Percentiles rank a stretch among this genome's conserved stretches.
These are phyloP conservation scores for Asterochloris sp. DNA, from an alignment of 139 green algal genomes.

Conservation along the genomic window DNA sequence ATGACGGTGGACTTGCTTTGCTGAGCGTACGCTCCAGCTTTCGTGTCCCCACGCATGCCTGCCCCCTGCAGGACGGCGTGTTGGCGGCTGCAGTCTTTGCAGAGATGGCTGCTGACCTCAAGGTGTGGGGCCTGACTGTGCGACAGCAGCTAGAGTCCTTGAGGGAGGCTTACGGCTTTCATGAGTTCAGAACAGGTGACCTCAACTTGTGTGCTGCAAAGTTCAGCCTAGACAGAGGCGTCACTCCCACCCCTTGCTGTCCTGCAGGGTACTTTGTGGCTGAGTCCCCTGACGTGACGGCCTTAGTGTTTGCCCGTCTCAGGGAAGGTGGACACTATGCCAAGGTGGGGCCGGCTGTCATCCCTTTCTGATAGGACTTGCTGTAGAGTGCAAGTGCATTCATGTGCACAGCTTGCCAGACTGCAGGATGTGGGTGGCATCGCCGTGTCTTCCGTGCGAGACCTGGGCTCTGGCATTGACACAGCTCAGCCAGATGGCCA, in stretches of 20 bases:
- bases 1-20: no score
- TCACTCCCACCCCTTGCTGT: no score
- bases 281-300: slow-evolving; percentile 38
- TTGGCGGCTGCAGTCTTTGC: slow-evolving; percentile 62
- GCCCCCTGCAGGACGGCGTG: slow-evolving; percentile 55
- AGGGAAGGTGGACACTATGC: slow-evolving; percentile 14
- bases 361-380: background rate
- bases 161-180: slow-evolving; percentile 28
- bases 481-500: slow-evolving; percentile 38
- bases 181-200: slow-evolving; percentile 36
- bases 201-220: background rate
- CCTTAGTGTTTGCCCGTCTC: slow-evolving; percentile 54
- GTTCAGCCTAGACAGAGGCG: no score
- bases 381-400: background rate
- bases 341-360: background rate
- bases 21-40: no score
- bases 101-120: slow-evolving; percentile 54
- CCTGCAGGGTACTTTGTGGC: slow-evolving; percentile 54
- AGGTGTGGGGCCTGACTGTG: slow-evolving; percentile 36
- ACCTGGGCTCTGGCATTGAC: slow-evolving; percentile 64
- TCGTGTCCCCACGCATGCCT: no score
- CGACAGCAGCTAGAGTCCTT: slow-evolving; percentile 20
- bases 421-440: slow-evolving; percentile 1
- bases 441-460: slow-evolving; percentile 33
- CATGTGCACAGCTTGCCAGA: background rate